phyloP scores from a whole-genome alignment of 495 filamentous ascomycete species.

The Penicillium samsonianum region DNA sequence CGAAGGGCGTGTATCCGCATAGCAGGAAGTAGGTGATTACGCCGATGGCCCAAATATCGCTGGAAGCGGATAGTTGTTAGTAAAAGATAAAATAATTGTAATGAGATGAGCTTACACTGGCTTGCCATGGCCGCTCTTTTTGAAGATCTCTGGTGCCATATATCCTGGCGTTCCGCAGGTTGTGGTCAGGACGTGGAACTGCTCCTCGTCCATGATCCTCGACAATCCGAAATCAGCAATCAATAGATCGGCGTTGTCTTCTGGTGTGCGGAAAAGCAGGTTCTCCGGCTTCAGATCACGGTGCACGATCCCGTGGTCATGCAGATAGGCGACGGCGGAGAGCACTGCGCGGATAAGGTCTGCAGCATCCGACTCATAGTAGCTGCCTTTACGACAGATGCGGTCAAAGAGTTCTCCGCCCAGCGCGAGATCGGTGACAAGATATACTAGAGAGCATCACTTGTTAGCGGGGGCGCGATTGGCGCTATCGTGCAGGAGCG shows the following conservation, averaged over 20 bases:
- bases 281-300: slow-evolving; percentile 69
- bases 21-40: slow-evolving; percentile 95
- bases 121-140: slow-evolving; percentile 76
- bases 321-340: slow-evolving; percentile 95
- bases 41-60: slow-evolving; percentile 78
- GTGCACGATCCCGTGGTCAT: slow-evolving; percentile 98
- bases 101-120: slow-evolving; percentile 59
- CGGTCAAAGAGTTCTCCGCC: slow-evolving; percentile 97
- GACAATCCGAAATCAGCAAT: slow-evolving; percentile 96
- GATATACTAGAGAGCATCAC: slow-evolving; percentile 63
- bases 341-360: slow-evolving; percentile 93
- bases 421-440: slow-evolving; percentile 94
- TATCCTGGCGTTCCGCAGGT: slow-evolving; percentile 98
- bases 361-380: slow-evolving; percentile 96
- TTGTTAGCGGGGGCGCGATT: slow-evolving; percentile 2
- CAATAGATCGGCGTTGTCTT: slow-evolving; percentile 67
- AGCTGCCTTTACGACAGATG: slow-evolving; percentile 96
- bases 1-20: slow-evolving; percentile 97
- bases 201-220: slow-evolving; percentile 98
- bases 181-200: slow-evolving; percentile 96
- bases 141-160: slow-evolving; percentile 86
- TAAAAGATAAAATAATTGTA: not conserved
- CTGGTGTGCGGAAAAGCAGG: slow-evolving; percentile 55
- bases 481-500: not conserved
- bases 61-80: slow-evolving; percentile 23